Conservation (phyloP, 2,329 filamentous ascomycete genomes). For the Colletotrichum abscissum region DNA sequence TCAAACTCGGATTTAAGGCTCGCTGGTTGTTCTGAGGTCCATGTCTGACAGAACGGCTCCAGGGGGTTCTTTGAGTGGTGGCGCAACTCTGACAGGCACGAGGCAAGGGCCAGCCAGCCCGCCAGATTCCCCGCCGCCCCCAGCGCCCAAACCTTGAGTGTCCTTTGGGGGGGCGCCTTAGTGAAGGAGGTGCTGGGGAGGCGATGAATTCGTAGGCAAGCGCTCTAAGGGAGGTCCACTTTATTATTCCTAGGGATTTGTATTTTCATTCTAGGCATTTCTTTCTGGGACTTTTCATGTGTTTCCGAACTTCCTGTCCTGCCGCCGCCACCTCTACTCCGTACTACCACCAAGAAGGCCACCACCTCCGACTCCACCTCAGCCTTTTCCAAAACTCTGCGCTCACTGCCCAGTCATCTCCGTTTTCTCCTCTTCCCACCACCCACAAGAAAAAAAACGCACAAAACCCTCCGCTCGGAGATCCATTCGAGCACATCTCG, state of each 20-base stretch:
- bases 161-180: background rate
- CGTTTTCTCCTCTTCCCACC: constrained; percentile 4
- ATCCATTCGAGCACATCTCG: constrained; percentile 18
- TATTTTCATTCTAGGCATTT: background rate
- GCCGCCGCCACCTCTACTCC: background rate
- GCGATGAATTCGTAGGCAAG: background rate
- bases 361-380: background rate
- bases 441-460: constrained; percentile 16
- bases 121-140: background rate
- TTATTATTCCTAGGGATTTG: background rate
- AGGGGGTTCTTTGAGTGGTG: background rate
- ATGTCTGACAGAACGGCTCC: background rate
- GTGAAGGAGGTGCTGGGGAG: background rate
- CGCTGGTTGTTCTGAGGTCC: background rate
- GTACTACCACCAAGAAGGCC: too few relatives aligned
- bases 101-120: background rate
- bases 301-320: background rate
- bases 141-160: background rate
- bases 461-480: constrained; percentile 19
- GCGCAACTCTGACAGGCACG: background rate
- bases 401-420: background rate
- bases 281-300: constrained; percentile 4
- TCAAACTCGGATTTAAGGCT: background rate
- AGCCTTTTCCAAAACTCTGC: constrained; percentile 13
- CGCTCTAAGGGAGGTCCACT: background rate